Base-by-base conservation (phyloP, 352 stramenopile species). In the Pythium rishiriense region DNA sequence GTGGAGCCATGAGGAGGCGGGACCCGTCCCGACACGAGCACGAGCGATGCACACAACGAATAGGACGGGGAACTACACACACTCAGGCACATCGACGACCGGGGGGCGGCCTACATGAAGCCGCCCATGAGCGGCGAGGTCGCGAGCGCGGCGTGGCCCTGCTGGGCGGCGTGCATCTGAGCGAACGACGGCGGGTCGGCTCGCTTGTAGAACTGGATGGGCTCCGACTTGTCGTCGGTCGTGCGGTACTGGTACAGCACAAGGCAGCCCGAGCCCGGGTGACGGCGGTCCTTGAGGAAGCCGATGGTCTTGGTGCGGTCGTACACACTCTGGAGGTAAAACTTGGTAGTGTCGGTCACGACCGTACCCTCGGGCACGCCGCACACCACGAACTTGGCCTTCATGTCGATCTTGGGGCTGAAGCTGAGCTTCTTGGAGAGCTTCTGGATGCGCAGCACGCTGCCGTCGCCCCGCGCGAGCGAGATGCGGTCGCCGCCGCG, bases 271-370 rank as follows among this genome's bases (percentile, higher is more conserved):
- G 72, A 59, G 49, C 75, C 68, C 12, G 62, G 62, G 6, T 64
- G 66, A 31, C 74, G 69, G 25, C 73, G 67, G 26, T 78, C 79
- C 42, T 72, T 73, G 67, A 89, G 58, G 58, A 84, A 88, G 4
- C 78, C 81, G 22, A 90, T 73, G 14, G 75, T 87, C 69, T 81
- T 86, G 58, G 79, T 81, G 57, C 74, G 76, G 57, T 90, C 81
- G 64, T 87, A 85, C n/a, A 87, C 70, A 60, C 76, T 87, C 64
- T 85, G 77, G 25, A 90, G 58, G 60, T 87, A 90, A 52, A 90
- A 90, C 66, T 82, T 87, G 68, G 76, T 86, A 41, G 68, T 84
- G 48, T 79, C 79, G 1, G 79, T 86, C 31, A 90, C 81, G 7
- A 79, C 57, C 12, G 76, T 85, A 26, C 77, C 73, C 25, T 88